Percentiles rank a stretch among this genome's conserved stretches.
phyloP scores from a whole-genome alignment of 2,329 filamentous ascomycete genomes.

The Elsinoe fawcettii region DNA sequence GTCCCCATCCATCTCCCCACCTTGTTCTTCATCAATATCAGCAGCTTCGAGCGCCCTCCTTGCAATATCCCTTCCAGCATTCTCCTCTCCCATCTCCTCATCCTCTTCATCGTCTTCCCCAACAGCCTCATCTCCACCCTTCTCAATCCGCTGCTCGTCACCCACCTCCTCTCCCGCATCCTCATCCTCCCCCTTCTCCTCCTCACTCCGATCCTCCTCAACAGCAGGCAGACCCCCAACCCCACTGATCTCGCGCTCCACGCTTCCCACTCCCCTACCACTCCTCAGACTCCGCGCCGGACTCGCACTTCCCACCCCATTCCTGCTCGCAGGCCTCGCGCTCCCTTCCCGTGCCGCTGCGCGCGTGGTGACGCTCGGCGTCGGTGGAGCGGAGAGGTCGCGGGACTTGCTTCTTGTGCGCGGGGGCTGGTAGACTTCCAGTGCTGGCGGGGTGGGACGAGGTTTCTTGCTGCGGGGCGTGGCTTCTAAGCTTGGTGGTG shows the following conservation, averaged over 20 bases:
- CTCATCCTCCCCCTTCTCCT: not conserved
- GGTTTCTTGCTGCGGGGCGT: not conserved
- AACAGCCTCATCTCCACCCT: not conserved
- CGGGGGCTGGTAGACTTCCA: constrained; percentile 6
- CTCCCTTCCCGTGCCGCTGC: not conserved
- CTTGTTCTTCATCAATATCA: constrained; percentile 14
- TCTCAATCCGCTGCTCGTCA: not conserved
- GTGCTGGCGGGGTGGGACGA: not conserved
- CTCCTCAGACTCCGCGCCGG: not conserved
- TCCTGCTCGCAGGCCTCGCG: not conserved
- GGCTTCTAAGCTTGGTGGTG: not conserved
- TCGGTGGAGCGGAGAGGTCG: constrained; percentile 1
- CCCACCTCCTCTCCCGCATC: not conserved
- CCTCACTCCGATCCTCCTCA: constrained; percentile 17
- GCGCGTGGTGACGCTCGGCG: not conserved
- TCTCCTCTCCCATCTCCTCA: constrained; percentile 1
- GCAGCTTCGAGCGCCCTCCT: constrained; percentile 3
- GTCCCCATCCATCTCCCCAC: constrained; percentile 5
- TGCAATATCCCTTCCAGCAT: constrained; percentile 6
- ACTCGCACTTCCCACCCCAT: not conserved
- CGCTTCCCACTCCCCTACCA: not conserved
- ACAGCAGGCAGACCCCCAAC: constrained; percentile 18
- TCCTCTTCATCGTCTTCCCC: not conserved
- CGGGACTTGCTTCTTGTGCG: constrained; percentile 3
- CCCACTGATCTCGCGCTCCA: constrained; percentile 9